Evolutionary conservation across 345 rosid genomes (phyloP).

Genomic region (Microthlaspi erraticum): DNA sequence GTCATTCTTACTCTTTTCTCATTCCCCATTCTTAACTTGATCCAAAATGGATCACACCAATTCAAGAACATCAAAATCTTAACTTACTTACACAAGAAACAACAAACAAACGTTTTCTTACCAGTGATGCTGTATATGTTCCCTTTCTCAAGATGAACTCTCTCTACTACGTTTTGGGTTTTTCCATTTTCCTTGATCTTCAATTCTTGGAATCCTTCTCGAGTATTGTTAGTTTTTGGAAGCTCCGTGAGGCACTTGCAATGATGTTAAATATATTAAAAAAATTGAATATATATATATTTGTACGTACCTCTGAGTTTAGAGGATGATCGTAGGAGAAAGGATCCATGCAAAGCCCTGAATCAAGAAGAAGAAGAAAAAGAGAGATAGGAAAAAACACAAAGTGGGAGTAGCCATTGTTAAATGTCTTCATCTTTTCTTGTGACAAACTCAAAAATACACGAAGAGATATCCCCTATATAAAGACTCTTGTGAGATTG

Average conservation of each 20-base stretch:
- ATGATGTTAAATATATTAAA: conserved; percentile 1
- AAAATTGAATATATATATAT: not conserved
- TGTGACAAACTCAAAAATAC: conserved; percentile 2
- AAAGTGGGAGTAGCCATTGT: conserved; percentile 23
- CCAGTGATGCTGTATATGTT: conserved; percentile 58
- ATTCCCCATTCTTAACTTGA: conserved; percentile 54
- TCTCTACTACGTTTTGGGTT: conserved; percentile 44
- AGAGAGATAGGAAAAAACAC: not conserved
- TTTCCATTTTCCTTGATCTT: conserved; percentile 41
- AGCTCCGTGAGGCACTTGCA: conserved; percentile 69
- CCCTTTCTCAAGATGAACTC: conserved; percentile 51
- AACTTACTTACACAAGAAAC: conserved; percentile 22
- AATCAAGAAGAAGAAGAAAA: conserved; percentile 21
- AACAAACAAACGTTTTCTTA: conserved; percentile 18
- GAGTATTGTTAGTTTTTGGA: conserved; percentile 34
- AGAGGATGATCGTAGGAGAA: conserved; percentile 56
- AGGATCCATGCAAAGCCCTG: conserved; percentile 41
- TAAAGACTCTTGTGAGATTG: not conserved
- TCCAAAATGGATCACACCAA: conserved; percentile 58
- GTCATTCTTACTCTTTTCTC: conserved; percentile 48
- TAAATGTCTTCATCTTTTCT: conserved; percentile 13
- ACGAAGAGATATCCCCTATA: not conserved
- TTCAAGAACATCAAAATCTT: conserved; percentile 2
- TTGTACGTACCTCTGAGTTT: conserved; percentile 52
- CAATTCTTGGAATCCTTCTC: conserved; percentile 58